A percentile compares a stretch with the other conserved stretches of the same genome.
Conservation (phyloP, 2,329 filamentous ascomycete species). For the Phialophora tarda region DNA sequence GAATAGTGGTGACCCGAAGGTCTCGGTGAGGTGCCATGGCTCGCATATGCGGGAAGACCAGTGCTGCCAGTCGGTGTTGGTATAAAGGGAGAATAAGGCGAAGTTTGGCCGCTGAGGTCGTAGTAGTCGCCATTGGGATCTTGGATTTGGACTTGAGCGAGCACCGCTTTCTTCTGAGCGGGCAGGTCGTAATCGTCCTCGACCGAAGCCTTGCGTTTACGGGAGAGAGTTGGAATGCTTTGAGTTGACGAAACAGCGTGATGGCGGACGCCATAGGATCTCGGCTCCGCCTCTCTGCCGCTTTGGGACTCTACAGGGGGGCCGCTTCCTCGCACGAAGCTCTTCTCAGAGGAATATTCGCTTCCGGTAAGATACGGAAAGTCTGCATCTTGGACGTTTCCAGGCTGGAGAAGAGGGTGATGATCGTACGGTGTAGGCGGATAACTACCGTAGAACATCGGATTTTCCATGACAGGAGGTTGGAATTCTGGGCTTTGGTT, state of each 20-base stretch:
- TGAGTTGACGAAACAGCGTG: conserved; percentile 24
- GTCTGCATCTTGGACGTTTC: conserved; percentile 25
- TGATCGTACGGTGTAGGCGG: conserved; percentile 30
- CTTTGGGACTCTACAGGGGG: conserved; percentile 18
- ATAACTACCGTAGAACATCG: conserved; percentile 47
- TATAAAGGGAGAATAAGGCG: conserved; percentile 57
- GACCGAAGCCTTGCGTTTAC: conserved; percentile 38
- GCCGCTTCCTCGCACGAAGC: conserved; percentile 18
- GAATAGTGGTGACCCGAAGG: conserved; percentile 51
- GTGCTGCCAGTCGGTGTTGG: conserved; percentile 54
- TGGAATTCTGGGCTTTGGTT: conserved; percentile 21
- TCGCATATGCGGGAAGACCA: conserved; percentile 49
- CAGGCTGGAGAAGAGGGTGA: conserved; percentile 36
- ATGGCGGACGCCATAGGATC: conserved; percentile 22
- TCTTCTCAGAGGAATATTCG: conserved; percentile 24
- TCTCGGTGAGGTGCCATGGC: conserved; percentile 49
- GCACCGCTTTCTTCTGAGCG: conserved; percentile 56
- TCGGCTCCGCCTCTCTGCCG: conserved; percentile 16
- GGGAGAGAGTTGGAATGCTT: conserved; percentile 20
- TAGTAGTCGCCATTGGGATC: conserved; percentile 62
- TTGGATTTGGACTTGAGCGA: conserved; percentile 52
- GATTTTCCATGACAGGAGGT: conserved; percentile 25
- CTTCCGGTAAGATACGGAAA: conserved; percentile 25
- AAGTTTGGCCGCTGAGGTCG: conserved; percentile 52
- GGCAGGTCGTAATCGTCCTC: conserved; percentile 56